Percentiles rank a stretch among this genome's conserved stretches.
phyloP scores from a whole-genome alignment of 2,329 filamentous ascomycete genomes.

The Knufia fluminis region DNA sequence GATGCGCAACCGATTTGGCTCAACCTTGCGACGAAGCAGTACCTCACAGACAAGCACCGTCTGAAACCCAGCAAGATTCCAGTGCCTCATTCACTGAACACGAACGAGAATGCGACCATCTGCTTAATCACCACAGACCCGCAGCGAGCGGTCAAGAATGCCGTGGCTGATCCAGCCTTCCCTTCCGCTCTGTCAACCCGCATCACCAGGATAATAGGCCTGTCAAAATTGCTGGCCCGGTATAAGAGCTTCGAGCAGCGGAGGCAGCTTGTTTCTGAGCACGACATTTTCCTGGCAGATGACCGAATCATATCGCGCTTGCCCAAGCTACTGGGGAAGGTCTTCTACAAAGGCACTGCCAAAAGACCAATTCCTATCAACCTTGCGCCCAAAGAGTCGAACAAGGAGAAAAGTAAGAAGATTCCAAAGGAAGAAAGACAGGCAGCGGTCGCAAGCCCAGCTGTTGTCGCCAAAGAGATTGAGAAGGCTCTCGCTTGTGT shows the following conservation, averaged over 20 bases:
- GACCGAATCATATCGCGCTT: slow-evolving; percentile 68
- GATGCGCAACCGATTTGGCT: slow-evolving; percentile 53
- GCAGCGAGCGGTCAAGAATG: slow-evolving; percentile 83
- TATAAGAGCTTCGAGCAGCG: slow-evolving; percentile 82
- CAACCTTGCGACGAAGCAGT: slow-evolving; percentile 55
- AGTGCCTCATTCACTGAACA: slow-evolving; percentile 67
- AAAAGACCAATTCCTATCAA: slow-evolving; percentile 83
- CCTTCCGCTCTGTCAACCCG: slow-evolving; percentile 56
- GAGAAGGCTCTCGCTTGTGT: slow-evolving; percentile 67
- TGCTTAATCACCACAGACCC: slow-evolving; percentile 79
- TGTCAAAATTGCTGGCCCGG: slow-evolving; percentile 78
- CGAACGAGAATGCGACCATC: slow-evolving; percentile 56
- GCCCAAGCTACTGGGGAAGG: slow-evolving; percentile 74
- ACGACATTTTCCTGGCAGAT: slow-evolving; percentile 90
- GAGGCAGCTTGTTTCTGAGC: slow-evolving; percentile 71
- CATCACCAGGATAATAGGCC: slow-evolving; percentile 68
- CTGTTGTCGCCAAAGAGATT: slow-evolving; percentile 69
- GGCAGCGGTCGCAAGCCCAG: slow-evolving; percentile 46
- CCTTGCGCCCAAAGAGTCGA: slow-evolving; percentile 54
- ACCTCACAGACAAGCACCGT: slow-evolving; percentile 61
- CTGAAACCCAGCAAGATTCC: slow-evolving; percentile 77
- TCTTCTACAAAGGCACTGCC: slow-evolving; percentile 72
- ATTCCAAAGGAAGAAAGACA: slow-evolving; percentile 34
- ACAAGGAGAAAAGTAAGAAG: slow-evolving; percentile 43
- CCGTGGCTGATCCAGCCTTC: slow-evolving; percentile 65